Base-by-base conservation (phyloP, 2,329 filamentous ascomycete species). In the Tolypocladium guangdongense region DNA sequence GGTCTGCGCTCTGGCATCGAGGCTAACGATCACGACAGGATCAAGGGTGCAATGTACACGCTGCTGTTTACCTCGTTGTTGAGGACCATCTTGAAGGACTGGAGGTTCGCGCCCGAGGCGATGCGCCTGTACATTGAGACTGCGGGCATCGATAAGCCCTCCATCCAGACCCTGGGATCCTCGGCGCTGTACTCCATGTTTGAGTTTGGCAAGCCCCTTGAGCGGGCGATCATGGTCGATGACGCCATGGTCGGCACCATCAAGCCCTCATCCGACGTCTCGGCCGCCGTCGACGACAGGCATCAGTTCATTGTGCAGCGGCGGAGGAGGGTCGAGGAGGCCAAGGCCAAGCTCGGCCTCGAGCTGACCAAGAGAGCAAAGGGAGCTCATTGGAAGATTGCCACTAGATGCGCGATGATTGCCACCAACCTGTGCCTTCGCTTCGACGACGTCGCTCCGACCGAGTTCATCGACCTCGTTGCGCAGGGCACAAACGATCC, bases 321-420 rank as follows among this genome's bases (percentile, higher is more conserved):
- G 54, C 81, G 91, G 54, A 76, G 75, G 51, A 80, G 81, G 55
- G 90, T 97, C 5, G 93, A 99, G 68, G 76, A 78, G 52, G 90
- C 88, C 72, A 99, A 99, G 72, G 76, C 84, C 0, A 80, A 82
- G 4, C 73, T 99, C 30, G 88, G 91, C 0, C 74, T 89, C 52
- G 90, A 97, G 66, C 76, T 99, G 35, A 86, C 91, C 4, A 81
- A 87, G 55, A 74, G 86, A 55, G 88, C 90, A 2, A 84, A 83
- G 62, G 81, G 81, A 3, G 89, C 90, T 0, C 95, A 99, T 65
- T 99, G 93, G 93, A 97, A 96, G 74, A 91, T 96, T 61, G 92
- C 92, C 7, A 90, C 84, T 50, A 81, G 92, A 32, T 95, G 91
- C 54, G 88, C 88, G 11, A 87, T 95, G 37, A 93, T 99, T 66